phyloP scores from a whole-genome alignment of 2,329 filamentous ascomycete genomes.

The Ustilaginoidea virens region DNA sequence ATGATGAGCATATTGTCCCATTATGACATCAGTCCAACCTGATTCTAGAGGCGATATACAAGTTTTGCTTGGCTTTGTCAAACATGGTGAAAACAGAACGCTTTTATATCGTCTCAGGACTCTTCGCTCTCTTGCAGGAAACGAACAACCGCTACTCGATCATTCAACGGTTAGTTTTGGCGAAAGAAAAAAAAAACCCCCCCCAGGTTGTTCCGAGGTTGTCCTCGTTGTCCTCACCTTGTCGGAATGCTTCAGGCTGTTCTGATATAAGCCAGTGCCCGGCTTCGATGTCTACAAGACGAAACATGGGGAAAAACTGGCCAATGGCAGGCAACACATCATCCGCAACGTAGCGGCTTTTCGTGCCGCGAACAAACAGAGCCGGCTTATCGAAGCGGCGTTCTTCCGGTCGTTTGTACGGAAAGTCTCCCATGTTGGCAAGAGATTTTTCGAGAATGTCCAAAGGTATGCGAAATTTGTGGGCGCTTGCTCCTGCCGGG shows the following conservation, averaged over 20 bases:
- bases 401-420: slow-evolving; percentile 58
- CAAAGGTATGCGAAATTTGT: slow-evolving; percentile 70
- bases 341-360: slow-evolving; percentile 66
- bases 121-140: slow-evolving; percentile 1
- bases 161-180: background rate
- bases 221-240: too few relatives aligned
- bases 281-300: slow-evolving; percentile 56
- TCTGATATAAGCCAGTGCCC: slow-evolving; percentile 89
- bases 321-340: slow-evolving; percentile 68
- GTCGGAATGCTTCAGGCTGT: slow-evolving; percentile 62
- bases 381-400: slow-evolving; percentile 60
- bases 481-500: slow-evolving; percentile 29
- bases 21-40: too few relatives aligned
- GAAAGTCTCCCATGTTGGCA: slow-evolving; percentile 73
- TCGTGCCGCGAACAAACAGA: slow-evolving; percentile 65
- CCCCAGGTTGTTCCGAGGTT: too few relatives aligned
- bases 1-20: too few relatives aligned
- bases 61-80: too few relatives aligned
- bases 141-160: slow-evolving; percentile 2
- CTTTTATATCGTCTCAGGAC: too few relatives aligned
- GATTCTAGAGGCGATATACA: too few relatives aligned
- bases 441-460: slow-evolving; percentile 51
- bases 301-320: slow-evolving; percentile 67
- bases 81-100: too few relatives aligned
- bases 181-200: background rate